Evolutionary conservation across 345 rosid species (phyloP), one percentile per base, ranked within the genome.

Genomic region (Gossypium stocksii): DNA sequence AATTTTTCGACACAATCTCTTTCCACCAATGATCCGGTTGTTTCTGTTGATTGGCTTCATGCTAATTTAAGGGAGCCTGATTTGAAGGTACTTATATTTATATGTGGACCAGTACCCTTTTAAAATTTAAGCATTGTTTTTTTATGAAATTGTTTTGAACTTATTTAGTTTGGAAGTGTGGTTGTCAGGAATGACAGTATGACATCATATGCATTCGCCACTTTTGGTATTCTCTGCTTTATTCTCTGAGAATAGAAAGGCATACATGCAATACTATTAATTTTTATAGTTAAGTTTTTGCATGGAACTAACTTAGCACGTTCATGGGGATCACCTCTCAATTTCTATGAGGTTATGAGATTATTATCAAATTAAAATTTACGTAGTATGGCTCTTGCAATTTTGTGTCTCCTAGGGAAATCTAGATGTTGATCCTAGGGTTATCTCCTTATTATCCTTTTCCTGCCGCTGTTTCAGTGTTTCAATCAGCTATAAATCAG

Each of bases 41-140:
- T 93, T 61, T 96, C 98, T 49, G 99, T 87, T 66, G 97, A 93
- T 83, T 93, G 99, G 99, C 97, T 96, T 23, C 88, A 91, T 74
- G 69, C 94, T 2, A 93, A 93, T 76, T 92, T 91, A 58, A 84
- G 73, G 78, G 90, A 84, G 77, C 87, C 99, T 78, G 88, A 86
- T 79, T 25, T 91, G 87, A 96, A 96, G 97, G 99, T 91, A 80
- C 17, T 17, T 76, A 0, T 25, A n/a, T 78, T 43, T 52, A 67
- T 66, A 11, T 3, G 23, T 52, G 58, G 13, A n/a, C 23, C 29
- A 17, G 7, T 16, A 54, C 52, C 63, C 48, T 74, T 73, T 14
- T 44, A 13, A 12, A 41, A 71, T 73, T 14, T 29, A 13, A 12
- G 38, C 62, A 52, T 6, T 59, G 16, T 45, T 70, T 65, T 34